Conservation (phyloP, 164 flowering plant species). For the Chimonanthus praecox region DNA sequence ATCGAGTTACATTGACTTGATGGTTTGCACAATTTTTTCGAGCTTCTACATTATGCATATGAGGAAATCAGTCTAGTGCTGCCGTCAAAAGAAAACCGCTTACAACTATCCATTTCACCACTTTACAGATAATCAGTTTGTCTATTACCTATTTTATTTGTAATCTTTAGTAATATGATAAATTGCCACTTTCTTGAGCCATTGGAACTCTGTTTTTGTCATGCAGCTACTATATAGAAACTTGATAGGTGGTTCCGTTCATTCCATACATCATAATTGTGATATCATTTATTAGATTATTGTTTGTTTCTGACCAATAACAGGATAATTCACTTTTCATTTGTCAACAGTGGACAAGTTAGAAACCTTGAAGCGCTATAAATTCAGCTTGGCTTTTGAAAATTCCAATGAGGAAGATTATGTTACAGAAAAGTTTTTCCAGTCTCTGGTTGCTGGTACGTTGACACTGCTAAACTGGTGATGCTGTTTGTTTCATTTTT, state of each 20-base stretch:
- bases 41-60: no score
- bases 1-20: no score
- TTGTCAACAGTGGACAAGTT: slow-evolving; percentile 80
- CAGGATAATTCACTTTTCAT: slow-evolving; percentile 7
- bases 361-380: slow-evolving; percentile 73
- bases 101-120: no score
- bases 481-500: background rate
- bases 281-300: background rate
- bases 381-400: slow-evolving; percentile 97
- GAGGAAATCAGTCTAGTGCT: no score
- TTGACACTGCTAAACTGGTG: background rate
- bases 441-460: slow-evolving; percentile 98
- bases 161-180: background rate
- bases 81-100: no score
- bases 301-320: background rate
- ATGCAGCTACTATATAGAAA: background rate
- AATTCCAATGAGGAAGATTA: slow-evolving; percentile 98
- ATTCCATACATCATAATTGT: background rate
- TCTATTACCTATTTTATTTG: background rate
- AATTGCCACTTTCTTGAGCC: background rate
- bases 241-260: background rate
- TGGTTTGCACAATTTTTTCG: no score
- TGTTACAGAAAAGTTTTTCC: slow-evolving; percentile 95
- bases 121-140: no score
- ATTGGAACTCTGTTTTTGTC: background rate